These are phyloP conservation scores for Alternaria ethzedia DNA, from an alignment of 2,329 filamentous ascomycete genomes.

Conservation along the genomic window DNA sequence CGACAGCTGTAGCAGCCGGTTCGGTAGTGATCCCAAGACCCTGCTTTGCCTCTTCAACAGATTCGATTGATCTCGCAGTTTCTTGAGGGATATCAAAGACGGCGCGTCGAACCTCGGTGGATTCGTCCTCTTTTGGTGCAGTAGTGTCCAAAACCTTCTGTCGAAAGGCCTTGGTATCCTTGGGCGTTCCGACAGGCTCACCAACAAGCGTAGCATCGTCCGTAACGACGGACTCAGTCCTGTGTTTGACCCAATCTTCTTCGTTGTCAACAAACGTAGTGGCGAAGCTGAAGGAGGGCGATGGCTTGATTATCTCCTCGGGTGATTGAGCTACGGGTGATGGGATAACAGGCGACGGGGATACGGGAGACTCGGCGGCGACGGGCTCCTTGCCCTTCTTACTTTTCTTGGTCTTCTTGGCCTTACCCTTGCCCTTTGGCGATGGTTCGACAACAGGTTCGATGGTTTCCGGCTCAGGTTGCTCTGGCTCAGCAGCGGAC, in stretches of 20 bases:
- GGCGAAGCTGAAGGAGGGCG: constrained; percentile 17
- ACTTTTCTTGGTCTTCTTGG: constrained; percentile 31
- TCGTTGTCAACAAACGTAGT: constrained; percentile 41
- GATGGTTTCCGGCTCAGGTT: background rate
- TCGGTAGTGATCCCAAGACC: constrained; percentile 5
- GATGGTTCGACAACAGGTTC: constrained; percentile 18
- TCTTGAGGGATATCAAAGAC: constrained; percentile 1
- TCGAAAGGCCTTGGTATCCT: constrained; percentile 26
- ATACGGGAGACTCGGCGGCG: background rate
- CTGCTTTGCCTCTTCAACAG: background rate
- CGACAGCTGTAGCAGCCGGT: constrained; percentile 7
- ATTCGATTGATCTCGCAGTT: background rate
- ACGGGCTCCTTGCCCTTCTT: constrained; percentile 41
- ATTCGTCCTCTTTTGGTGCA: constrained; percentile 16
- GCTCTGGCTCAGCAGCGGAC: constrained; percentile 11
- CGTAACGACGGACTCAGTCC: constrained; percentile 30
- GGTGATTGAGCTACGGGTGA: constrained; percentile 1
- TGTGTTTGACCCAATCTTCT: constrained; percentile 38
- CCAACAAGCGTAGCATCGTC: constrained; percentile 44
- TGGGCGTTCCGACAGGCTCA: constrained; percentile 24
- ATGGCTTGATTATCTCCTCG: constrained; percentile 9
- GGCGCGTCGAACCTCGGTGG: constrained; percentile 21
- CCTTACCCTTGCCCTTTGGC: constrained; percentile 31
- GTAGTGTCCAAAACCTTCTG: constrained; percentile 41
- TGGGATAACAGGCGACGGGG: background rate